A percentile compares a stretch with the other conserved stretches of the same genome.
These are phyloP conservation scores for Podila verticillata DNA, from an alignment of 192 early-diverging fungal species.

Conservation along the genomic window DNA sequence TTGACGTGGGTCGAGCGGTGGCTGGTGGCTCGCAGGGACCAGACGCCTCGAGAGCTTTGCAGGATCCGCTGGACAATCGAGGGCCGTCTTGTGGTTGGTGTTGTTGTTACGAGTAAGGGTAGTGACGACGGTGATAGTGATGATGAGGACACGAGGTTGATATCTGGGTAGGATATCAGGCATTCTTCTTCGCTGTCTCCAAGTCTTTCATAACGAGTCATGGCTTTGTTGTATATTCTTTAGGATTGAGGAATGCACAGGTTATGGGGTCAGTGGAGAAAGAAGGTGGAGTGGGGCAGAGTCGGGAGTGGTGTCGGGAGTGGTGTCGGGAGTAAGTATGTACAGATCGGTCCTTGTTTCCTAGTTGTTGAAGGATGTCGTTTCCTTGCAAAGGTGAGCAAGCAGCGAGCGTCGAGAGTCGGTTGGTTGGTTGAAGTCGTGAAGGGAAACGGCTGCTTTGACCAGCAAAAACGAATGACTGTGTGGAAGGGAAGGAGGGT, in stretches of 20 bases:
- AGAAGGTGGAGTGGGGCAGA: not conserved
- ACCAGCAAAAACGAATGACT: no score
- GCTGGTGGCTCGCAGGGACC: not conserved
- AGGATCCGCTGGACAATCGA: not conserved
- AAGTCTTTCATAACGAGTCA: conserved; percentile 1
- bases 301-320: no score
- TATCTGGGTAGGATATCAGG: not conserved
- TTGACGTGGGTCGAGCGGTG: not conserved
- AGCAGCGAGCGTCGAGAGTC: not conserved
- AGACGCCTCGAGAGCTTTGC: not conserved
- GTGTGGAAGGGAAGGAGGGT: not conserved
- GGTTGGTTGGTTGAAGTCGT: not conserved
- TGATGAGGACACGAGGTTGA: not conserved
- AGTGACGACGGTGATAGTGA: not conserved
- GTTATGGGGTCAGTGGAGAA: conserved; percentile 13
- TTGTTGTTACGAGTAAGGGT: not conserved
- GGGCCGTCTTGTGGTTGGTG: not conserved
- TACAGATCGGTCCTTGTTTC: no score
- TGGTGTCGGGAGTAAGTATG: no score
- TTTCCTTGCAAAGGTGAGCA: not conserved
- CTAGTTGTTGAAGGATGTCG: not conserved
- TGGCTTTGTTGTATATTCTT: not conserved
- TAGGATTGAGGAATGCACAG: not conserved
- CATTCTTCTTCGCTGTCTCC: not conserved
- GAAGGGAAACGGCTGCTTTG: not conserved